phyloP scores from a whole-genome alignment of 208 protist species.

The Crithidia sp. region DNA sequence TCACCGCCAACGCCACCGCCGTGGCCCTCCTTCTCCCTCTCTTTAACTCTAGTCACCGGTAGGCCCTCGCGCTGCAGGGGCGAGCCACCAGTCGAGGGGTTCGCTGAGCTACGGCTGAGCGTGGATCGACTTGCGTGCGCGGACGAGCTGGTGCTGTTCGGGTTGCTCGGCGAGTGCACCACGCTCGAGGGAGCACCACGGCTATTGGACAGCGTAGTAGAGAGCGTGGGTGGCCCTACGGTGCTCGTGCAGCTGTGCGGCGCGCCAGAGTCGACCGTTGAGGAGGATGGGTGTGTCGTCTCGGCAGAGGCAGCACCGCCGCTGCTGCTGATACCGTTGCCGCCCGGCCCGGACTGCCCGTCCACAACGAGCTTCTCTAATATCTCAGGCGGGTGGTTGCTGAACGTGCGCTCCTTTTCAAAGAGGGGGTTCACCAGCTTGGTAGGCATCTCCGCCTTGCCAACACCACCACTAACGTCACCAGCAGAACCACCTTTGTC shows the following conservation, averaged over 20 bases:
- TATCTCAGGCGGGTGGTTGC: neutral
- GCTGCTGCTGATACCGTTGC: neutral
- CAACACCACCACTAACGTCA: no score
- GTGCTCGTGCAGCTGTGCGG: slow-evolving; percentile 20
- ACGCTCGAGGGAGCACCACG: neutral
- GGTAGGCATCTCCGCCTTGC: no score
- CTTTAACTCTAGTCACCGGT: no score
- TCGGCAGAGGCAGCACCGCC: neutral
- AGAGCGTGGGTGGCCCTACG: neutral
- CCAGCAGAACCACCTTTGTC: no score
- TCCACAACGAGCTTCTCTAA: neutral
- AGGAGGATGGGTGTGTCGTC: neutral
- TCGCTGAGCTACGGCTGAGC: no score
- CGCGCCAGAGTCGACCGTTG: neutral
- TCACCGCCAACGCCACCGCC: no score
- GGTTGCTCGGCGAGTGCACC: neutral
- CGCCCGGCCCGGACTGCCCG: neutral
- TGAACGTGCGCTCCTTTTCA: neutral
- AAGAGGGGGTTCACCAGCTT: neutral
- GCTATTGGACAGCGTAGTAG: neutral
- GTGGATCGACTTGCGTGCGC: no score
- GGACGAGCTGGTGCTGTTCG: neutral
- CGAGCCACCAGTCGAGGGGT: neutral
- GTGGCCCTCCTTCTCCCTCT: no score
- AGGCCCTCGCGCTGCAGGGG: neutral